Conservation (phyloP, 2,329 filamentous ascomycete species). For the Penicillium decumbens region DNA sequence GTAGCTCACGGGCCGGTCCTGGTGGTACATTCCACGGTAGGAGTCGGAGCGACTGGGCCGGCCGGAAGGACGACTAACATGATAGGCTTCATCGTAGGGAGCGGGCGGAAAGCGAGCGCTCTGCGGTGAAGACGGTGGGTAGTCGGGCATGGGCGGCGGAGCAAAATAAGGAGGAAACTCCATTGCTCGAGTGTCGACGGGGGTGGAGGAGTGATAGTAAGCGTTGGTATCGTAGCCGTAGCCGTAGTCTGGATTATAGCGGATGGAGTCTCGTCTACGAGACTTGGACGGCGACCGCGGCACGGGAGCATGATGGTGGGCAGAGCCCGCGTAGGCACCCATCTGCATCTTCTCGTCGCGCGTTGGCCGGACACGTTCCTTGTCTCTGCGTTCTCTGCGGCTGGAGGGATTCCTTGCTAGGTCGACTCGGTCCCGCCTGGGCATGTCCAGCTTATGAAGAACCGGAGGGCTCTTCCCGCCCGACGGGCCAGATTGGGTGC, state of each 20-base stretch:
- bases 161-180: conserved; percentile 30
- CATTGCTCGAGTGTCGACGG: conserved; percentile 30
- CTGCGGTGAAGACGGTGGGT: conserved; percentile 30
- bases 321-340: conserved; percentile 29
- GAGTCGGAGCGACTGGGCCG: conserved; percentile 32
- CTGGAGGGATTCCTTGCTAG: conserved; percentile 27
- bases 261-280: conserved; percentile 30
- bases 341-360: conserved; percentile 37
- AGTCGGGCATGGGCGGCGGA: conserved; percentile 29
- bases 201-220: conserved; percentile 31
- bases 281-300: conserved; percentile 34
- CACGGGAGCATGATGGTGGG: conserved; percentile 27
- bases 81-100: conserved; percentile 26
- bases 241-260: conserved; percentile 28
- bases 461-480: conserved; percentile 36
- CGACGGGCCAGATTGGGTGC: conserved; percentile 48
- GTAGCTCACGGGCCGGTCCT: conserved; percentile 37
- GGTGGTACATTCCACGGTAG: conserved; percentile 34
- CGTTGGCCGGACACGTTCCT: conserved; percentile 26
- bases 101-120: conserved; percentile 26
- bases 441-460: conserved; percentile 37
- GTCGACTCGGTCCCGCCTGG: conserved; percentile 24
- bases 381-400: conserved; percentile 32
- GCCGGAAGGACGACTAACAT: conserved; percentile 22
- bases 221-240: conserved; percentile 36